These are phyloP conservation scores for Citrus trifoliata DNA, from an alignment of 345 rosid genomes.

Conservation along the genomic window DNA sequence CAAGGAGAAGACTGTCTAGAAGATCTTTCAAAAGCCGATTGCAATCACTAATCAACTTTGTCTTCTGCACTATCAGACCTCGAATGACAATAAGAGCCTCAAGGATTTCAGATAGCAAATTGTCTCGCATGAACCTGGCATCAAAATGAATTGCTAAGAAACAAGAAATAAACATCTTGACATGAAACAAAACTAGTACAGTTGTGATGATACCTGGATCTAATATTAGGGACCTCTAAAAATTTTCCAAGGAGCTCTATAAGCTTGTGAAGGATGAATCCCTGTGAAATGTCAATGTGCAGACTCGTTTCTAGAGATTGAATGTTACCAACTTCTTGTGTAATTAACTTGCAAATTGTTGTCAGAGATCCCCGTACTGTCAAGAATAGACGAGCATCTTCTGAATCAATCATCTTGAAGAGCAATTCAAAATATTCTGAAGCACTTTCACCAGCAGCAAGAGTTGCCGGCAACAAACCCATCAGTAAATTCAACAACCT, in stretches of 20 bases:
- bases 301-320: constrained; percentile 91
- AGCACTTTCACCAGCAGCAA: constrained; percentile 93
- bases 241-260: constrained; percentile 93
- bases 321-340: constrained; percentile 85
- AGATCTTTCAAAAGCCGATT: constrained; percentile 88
- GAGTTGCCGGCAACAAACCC: constrained; percentile 81
- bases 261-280: constrained; percentile 95
- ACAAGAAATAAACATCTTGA: constrained; percentile 15
- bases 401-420: constrained; percentile 81
- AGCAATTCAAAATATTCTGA: constrained; percentile 94
- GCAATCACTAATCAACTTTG: constrained; percentile 94
- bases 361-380: constrained; percentile 85
- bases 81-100: constrained; percentile 96
- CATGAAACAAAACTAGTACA: neutral
- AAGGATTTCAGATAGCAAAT: constrained; percentile 82
- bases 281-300: constrained; percentile 95
- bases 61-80: constrained; percentile 96
- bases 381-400: constrained; percentile 92
- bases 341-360: constrained; percentile 74
- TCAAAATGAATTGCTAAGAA: constrained; percentile 22
- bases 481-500: constrained; percentile 79
- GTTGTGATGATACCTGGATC: constrained; percentile 61
- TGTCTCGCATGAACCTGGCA: constrained; percentile 84
- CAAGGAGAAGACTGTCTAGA: constrained; percentile 90
- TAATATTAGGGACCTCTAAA: constrained; percentile 84